phyloP scores from a whole-genome alignment of 225 moss, liverwort and hornwort species.

The Pleurozium schreberi region DNA sequence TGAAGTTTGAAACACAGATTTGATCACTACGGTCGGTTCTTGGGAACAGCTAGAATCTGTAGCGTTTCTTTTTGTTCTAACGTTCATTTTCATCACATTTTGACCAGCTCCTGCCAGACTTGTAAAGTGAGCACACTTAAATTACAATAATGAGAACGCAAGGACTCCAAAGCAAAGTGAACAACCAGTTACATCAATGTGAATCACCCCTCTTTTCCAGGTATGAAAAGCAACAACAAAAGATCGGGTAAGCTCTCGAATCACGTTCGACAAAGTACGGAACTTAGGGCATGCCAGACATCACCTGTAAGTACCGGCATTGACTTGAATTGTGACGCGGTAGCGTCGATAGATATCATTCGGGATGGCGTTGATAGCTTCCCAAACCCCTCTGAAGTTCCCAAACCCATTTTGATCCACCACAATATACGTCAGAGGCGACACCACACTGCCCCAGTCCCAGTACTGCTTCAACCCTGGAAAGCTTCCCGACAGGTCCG shows the following conservation, averaged over 20 bases:
- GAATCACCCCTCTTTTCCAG: background rate
- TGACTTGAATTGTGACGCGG: slow-evolving; percentile 44
- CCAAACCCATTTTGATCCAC: slow-evolving; percentile 35
- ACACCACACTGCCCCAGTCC: slow-evolving; percentile 30
- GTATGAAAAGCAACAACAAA: background rate
- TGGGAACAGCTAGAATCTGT: background rate
- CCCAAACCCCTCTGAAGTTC: background rate
- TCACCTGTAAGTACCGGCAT: slow-evolving; percentile 26
- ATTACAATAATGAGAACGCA: background rate
- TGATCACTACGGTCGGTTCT: background rate
- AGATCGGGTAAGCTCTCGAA: background rate
- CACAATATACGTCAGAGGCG: slow-evolving; percentile 13
- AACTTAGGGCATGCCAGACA: background rate
- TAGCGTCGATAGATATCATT: slow-evolving; percentile 3
- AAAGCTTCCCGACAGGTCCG: slow-evolving; percentile 18
- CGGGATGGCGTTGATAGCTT: slow-evolving; percentile 24
- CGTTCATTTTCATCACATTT: background rate
- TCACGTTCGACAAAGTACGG: background rate
- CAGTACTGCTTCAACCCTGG: slow-evolving; percentile 35
- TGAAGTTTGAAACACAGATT: background rate
- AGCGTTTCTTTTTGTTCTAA: background rate
- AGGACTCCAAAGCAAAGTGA: background rate
- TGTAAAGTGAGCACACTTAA: background rate
- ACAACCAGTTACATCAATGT: no score
- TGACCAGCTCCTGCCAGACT: background rate